Conservation (phyloP, 352 stramenopile genomes). For the Albugo laibachii region DNA sequence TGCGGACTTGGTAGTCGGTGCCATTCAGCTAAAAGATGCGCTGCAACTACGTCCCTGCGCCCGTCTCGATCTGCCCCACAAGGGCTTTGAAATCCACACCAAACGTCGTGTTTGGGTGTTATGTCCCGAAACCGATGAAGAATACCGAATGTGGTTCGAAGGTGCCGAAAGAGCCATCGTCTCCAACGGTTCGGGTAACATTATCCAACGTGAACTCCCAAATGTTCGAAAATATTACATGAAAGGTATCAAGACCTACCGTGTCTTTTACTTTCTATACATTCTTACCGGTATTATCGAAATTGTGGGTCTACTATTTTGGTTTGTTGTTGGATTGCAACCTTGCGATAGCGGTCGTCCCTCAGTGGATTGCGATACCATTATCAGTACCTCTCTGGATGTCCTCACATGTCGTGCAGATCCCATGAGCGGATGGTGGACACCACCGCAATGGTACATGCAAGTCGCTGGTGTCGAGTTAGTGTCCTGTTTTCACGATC, state of each 20-base stretch:
- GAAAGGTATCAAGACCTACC: constrained; percentile 9
- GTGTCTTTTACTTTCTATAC: constrained; percentile 8
- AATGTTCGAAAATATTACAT: constrained; percentile 12
- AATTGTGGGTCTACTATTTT: constrained; percentile 6
- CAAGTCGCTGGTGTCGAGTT: constrained; percentile 29
- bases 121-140: constrained; percentile 10
- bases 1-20: constrained; percentile 9
- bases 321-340: constrained; percentile 11
- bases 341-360: constrained; percentile 9
- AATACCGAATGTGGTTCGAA: constrained; percentile 12
- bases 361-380: constrained; percentile 34
- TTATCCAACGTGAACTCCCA: constrained; percentile 9
- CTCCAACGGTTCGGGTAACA: constrained; percentile 8
- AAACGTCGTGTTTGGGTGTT: constrained; percentile 11
- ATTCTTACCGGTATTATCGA: constrained; percentile 7
- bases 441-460: constrained; percentile 18
- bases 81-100: constrained; percentile 11
- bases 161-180: constrained; percentile 9
- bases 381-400: constrained; percentile 33
- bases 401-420: constrained; percentile 18
- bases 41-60: constrained; percentile 9
- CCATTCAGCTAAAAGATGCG: constrained; percentile 10
- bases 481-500: constrained; percentile 24
- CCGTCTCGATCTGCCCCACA: constrained; percentile 8
- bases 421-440: constrained; percentile 38